A percentile compares a stretch with the other conserved stretches of the same genome.
phyloP scores from a whole-genome alignment of 805 yeast genomes.

The Lipomyces anomalus region DNA sequence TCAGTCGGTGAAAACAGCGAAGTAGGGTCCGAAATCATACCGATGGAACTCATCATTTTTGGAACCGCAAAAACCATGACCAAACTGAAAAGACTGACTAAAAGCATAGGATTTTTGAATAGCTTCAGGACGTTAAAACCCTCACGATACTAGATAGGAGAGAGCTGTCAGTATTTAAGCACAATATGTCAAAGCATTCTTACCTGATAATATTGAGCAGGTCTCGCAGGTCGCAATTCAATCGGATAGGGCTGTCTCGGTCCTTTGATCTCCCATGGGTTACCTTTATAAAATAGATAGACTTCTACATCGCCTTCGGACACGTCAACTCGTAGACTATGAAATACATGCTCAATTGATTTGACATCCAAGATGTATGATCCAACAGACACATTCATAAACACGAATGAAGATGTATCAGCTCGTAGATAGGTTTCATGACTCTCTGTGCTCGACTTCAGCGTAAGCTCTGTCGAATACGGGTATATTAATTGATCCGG shows the following conservation, averaged over 20 bases:
- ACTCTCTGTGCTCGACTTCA: conserved; percentile 6
- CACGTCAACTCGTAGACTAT: conserved; percentile 20
- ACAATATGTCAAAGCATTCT: not conserved
- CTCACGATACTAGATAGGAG: conserved; percentile 26
- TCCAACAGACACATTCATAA: conserved; percentile 28
- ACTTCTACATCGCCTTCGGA: conserved; percentile 27
- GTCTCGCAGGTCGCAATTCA: conserved; percentile 26
- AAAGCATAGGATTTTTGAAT: conserved; percentile 35
- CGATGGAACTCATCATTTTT: conserved; percentile 29
- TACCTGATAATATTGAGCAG: conserved; percentile 27
- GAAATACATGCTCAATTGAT: conserved; percentile 22
- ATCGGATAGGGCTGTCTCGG: conserved; percentile 33
- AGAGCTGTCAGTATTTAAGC: not conserved
- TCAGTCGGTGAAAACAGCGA: not conserved
- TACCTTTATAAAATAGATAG: conserved; percentile 28
- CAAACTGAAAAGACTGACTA: conserved; percentile 32
- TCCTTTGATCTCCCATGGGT: conserved; percentile 29
- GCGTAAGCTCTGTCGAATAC: conserved; percentile 7
- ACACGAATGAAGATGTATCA: conserved; percentile 23
- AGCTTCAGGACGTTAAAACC: conserved; percentile 30
- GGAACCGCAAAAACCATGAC: conserved; percentile 34
- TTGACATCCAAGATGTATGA: conserved; percentile 25
- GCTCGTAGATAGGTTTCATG: conserved; percentile 15
- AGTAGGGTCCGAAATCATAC: conserved; percentile 4
- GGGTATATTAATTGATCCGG: conserved; percentile 3